Evolutionary conservation across 2,329 filamentous ascomycete species (phyloP), one percentile per base, ranked within the genome.

Genomic region (Metarhizium guizhouense): DNA sequence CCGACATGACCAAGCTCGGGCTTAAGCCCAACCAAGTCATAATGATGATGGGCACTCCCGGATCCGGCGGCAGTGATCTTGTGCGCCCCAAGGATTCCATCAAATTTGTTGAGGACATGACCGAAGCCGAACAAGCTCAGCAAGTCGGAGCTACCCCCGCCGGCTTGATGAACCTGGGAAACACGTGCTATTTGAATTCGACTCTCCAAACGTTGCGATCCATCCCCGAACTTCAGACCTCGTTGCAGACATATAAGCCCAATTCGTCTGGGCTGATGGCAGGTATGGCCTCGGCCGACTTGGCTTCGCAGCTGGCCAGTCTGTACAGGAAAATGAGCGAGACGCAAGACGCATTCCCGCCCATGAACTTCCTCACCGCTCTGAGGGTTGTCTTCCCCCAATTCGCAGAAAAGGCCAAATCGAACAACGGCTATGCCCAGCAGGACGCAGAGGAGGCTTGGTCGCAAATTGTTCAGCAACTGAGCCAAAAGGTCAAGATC

Each of bases 381-480:
- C 80, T 99, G 16, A 86, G 93, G 58, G 78, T 78, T 32, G 80
- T 85, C 1, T 96, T 90, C 67, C 94, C 94, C 10, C 94, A 97
- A 68, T 99, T 99, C 68, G 91, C 90, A 11, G 91, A 99, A 73
- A 87, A 84, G 65, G 84, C 90, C 55, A 92, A 89, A 69, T 86
- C 86, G 36, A 88, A 90, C 25, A 79, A 86, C 56, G 91, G 89
- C 6, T 97, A 87, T 67, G 92, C 94, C n/a, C 94, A 99, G 72
- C 94, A 99, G 73, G 94, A 99, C 74, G 94, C 94, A 1, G 94
- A 99, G 71, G 94, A 99, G 72, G 94, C 93, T 50, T 99, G 93
- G 91, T 94, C 93, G 20, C 93, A 97, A 68, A 95, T 99, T 59
- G 75, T 99, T 6, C 84, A 87, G 48, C 88, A 93, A 66, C 75